These are phyloP conservation scores for Zychaea mexicana DNA, from an alignment of 371 early-diverging fungal species.

Conservation along the genomic window DNA sequence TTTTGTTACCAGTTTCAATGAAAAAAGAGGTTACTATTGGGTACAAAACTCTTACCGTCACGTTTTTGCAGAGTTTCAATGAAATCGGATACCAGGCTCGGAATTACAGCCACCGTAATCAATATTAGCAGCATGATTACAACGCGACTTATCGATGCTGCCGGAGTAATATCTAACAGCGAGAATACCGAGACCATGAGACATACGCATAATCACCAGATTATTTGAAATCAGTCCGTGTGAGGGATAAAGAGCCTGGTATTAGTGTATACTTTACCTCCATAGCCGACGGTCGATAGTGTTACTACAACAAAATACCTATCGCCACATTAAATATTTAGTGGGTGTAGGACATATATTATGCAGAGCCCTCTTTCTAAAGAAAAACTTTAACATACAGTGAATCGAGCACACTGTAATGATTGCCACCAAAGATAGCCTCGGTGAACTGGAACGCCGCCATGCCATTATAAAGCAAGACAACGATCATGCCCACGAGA, in stretches of 20 bases:
- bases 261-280: conserved; percentile 39
- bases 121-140: conserved; percentile 73
- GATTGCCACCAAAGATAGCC: conserved; percentile 51
- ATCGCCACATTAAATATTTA: neutral
- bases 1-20: no score
- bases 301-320: conserved; percentile 68
- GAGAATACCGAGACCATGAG: no score
- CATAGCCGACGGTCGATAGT: conserved; percentile 81
- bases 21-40: no score
- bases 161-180: conserved; percentile 71
- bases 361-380: neutral
- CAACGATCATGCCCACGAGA: conserved; percentile 59
- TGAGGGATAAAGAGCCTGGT: neutral
- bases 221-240: neutral
- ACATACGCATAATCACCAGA: neutral
- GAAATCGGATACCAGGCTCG: conserved; percentile 57
- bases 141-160: conserved; percentile 57
- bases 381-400: conserved; percentile 17
- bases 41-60: conserved; percentile 30
- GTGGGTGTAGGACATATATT: neutral
- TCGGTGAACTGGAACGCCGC: conserved; percentile 79
- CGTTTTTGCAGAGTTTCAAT: conserved; percentile 59
- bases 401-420: conserved; percentile 53
- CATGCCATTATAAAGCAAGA: conserved; percentile 70
- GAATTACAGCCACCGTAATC: conserved; percentile 65